These are phyloP conservation scores for Sutorius eximius DNA, from an alignment of 1,284 basidiomycete genomes.

Conservation along the genomic window DNA sequence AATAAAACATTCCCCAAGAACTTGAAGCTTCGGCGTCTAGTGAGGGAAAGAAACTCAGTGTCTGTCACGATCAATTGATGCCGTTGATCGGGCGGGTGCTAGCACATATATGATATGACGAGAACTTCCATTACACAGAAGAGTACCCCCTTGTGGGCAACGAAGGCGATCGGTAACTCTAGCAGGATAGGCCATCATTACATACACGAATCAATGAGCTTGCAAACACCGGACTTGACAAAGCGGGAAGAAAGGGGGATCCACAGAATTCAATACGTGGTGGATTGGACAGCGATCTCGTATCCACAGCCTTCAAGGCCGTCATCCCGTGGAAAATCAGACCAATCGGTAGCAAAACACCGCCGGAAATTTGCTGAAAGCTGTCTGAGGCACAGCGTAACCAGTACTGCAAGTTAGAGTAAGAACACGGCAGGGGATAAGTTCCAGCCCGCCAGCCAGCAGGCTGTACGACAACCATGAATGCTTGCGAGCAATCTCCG, in stretches of 20 bases:
- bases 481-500: constrained; percentile 27
- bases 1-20: not conserved
- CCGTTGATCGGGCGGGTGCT: constrained; percentile 1
- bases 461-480: constrained; percentile 12
- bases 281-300: not conserved
- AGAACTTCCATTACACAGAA: constrained; percentile 21
- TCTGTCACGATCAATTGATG: not conserved
- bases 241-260: not conserved
- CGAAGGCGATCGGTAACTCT: constrained; percentile 14
- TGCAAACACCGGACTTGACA: not conserved
- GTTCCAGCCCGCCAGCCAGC: constrained; percentile 2
- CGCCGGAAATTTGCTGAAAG: not conserved
- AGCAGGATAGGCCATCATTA: not conserved
- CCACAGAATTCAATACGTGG: not conserved
- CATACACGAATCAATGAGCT: not conserved
- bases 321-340: not conserved
- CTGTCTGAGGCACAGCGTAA: not conserved
- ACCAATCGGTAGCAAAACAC: constrained; percentile 1
- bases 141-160: constrained; percentile 7
- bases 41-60: not conserved
- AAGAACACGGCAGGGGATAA: constrained; percentile 9
- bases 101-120: not conserved
- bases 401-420: not conserved
- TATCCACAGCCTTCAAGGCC: not conserved
- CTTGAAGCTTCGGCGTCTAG: not conserved